A percentile compares a stretch with the other conserved stretches of the same genome.
phyloP scores from a whole-genome alignment of 257 asterid genomes.

The Verbascum thapsus region DNA sequence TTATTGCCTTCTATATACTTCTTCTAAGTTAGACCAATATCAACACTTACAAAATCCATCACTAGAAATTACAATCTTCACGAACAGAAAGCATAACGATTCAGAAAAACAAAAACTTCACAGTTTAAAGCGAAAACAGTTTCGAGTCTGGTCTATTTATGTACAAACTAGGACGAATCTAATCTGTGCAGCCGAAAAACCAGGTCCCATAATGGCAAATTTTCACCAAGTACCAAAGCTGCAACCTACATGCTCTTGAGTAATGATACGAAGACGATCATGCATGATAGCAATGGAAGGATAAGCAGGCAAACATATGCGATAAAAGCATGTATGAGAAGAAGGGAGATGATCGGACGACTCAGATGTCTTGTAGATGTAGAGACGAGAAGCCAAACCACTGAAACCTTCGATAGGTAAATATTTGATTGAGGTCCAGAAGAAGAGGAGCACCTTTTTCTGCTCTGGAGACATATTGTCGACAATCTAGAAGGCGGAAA shows the following conservation, averaged over 20 bases:
- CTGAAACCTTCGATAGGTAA: slow-evolving; percentile 88
- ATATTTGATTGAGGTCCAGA: slow-evolving; percentile 94
- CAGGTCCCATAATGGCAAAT: slow-evolving; percentile 21
- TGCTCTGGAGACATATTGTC: slow-evolving; percentile 75
- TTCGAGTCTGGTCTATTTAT: slow-evolving; percentile 38
- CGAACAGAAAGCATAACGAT: slow-evolving; percentile 28
- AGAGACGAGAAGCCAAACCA: slow-evolving; percentile 80
- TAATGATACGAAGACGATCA: slow-evolving; percentile 61
- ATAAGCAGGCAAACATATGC: slow-evolving; percentile 81
- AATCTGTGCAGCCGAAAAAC: slow-evolving; percentile 49
- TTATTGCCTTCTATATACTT: slow-evolving; percentile 23
- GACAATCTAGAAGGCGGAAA: slow-evolving; percentile 52
- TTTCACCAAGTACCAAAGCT: slow-evolving; percentile 92
- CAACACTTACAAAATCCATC: slow-evolving; percentile 30
- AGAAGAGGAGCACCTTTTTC: slow-evolving; percentile 82
- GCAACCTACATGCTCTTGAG: slow-evolving; percentile 92
- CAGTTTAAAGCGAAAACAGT: slow-evolving; percentile 33
- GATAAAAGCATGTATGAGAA: slow-evolving; percentile 93
- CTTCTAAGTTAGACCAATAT: slow-evolving; percentile 39
- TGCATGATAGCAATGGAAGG: slow-evolving; percentile 49
- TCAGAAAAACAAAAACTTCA: slow-evolving; percentile 33
- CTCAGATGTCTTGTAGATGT: slow-evolving; percentile 62
- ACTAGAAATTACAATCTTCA: slow-evolving; percentile 32
- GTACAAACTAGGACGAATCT: slow-evolving; percentile 43
- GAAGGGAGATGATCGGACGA: slow-evolving; percentile 74